Conservation (phyloP, 2,329 filamentous ascomycete species). For the Diaporthe caulivora region DNA sequence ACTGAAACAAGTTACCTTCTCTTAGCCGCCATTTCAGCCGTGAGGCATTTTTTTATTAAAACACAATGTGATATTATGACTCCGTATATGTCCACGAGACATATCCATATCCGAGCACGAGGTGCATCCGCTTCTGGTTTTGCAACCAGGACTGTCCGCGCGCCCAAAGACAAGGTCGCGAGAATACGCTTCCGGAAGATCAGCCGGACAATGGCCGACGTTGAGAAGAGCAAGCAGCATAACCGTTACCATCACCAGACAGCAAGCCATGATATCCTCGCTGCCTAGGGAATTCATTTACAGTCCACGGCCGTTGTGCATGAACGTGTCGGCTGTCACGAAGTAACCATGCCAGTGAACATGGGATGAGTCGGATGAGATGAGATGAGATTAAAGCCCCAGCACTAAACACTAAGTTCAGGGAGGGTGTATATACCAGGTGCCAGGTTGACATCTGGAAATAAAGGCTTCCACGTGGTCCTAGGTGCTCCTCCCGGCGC, state of each 20-base stretch:
- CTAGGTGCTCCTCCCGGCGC: background rate
- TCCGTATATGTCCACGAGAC: background rate
- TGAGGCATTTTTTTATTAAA: background rate
- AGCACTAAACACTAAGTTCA: constrained; percentile 10
- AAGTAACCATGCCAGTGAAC: constrained; percentile 1
- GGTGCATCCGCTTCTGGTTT: background rate
- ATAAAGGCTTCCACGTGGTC: constrained; percentile 20
- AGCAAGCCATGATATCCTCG: background rate
- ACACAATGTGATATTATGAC: background rate
- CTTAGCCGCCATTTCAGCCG: constrained; percentile 12
- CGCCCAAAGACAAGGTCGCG: background rate
- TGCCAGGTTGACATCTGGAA: no score
- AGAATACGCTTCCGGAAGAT: constrained; percentile 6
- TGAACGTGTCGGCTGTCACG: background rate
- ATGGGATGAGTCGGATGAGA: constrained; percentile 15
- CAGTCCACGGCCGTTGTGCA: background rate
- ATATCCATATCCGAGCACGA: constrained; percentile 23
- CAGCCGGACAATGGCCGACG: constrained; percentile 4
- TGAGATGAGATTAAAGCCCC: constrained; percentile 4
- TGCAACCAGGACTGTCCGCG: background rate
- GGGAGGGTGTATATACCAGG: constrained; percentile 1
- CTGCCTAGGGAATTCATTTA: background rate
- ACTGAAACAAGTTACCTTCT: background rate
- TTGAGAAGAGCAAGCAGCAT: constrained; percentile 17
- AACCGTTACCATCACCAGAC: background rate